Conservation (phyloP, 352 stramenopile genomes). For the Globisporangium middletonii region DNA sequence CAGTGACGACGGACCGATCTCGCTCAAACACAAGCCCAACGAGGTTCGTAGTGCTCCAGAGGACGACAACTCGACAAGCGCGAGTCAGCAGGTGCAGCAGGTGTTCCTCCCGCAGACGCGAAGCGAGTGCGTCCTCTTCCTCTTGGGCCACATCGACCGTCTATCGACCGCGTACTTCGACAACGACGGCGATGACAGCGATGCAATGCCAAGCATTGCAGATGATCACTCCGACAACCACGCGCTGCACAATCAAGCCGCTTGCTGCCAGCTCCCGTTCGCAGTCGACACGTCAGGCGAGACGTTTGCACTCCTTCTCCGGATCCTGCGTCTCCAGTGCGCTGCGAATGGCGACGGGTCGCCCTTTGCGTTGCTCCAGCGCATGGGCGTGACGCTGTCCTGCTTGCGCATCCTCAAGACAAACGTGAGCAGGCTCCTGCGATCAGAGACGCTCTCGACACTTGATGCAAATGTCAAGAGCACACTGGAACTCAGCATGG, state of each 20-base stretch:
- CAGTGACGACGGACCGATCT: background rate
- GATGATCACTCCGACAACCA: background rate
- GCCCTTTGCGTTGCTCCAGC: background rate
- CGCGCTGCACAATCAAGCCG: background rate
- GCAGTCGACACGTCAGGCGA: slow-evolving; percentile 30
- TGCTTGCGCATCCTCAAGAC: slow-evolving; percentile 41
- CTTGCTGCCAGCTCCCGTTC: slow-evolving; percentile 25
- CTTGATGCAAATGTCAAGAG: background rate
- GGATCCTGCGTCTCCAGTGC: slow-evolving; percentile 18
- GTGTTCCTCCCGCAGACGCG: slow-evolving; percentile 7
- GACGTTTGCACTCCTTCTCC: slow-evolving; percentile 20
- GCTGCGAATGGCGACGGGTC: background rate
- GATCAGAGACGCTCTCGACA: background rate
- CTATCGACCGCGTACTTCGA: slow-evolving; percentile 24
- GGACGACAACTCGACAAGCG: background rate
- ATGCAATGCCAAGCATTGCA: background rate
- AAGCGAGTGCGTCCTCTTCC: slow-evolving; percentile 23
- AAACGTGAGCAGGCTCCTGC: slow-evolving; percentile 28
- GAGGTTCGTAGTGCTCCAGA: background rate
- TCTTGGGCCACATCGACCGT: slow-evolving; percentile 42
- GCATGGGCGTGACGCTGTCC: slow-evolving; percentile 23
- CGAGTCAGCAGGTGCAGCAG: background rate
- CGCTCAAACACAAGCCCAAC: background rate
- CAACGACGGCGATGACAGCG: slow-evolving; percentile 6
- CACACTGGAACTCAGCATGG: background rate